These are phyloP conservation scores for Vicia faba DNA, from an alignment of 306 rosid genomes.

Conservation along the genomic window DNA sequence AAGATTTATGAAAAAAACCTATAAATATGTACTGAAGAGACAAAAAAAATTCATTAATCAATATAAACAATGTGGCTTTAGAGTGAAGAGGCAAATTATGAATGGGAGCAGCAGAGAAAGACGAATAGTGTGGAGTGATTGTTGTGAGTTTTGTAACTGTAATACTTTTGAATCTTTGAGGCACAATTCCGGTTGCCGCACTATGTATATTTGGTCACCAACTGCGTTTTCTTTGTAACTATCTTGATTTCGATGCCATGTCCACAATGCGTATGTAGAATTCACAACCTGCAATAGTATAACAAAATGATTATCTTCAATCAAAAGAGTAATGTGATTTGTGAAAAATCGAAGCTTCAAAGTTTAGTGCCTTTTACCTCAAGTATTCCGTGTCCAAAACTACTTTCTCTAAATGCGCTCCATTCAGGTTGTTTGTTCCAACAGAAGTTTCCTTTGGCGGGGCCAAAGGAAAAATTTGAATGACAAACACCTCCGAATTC, in stretches of 20 bases:
- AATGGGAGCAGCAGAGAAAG: conserved; percentile 44
- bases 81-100: conserved; percentile 36
- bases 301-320: too few relatives aligned
- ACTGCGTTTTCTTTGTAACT: conserved; percentile 56
- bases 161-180: conserved; percentile 46
- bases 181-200: conserved; percentile 76
- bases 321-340: background rate
- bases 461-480: conserved; percentile 71
- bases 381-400: conserved; percentile 94
- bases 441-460: conserved; percentile 85
- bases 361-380: conserved; percentile 60
- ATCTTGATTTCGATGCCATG: conserved; percentile 93
- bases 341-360: background rate
- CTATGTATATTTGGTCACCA: conserved; percentile 82
- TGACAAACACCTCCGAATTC: conserved; percentile 89
- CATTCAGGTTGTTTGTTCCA: conserved; percentile 85
- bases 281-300: conserved; percentile 61
- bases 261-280: conserved; percentile 85
- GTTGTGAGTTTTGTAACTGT: conserved; percentile 42
- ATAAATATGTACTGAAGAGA: too few relatives aligned
- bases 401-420: conserved; percentile 97
- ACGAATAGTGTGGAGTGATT: conserved; percentile 8
- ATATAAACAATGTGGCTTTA: conserved; percentile 5
- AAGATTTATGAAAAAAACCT: too few relatives aligned
- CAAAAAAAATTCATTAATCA: too few relatives aligned